Percentiles rank a stretch among this genome's conserved stretches.
Conservation (phyloP, 345 rosid species). For the Acer negundo region DNA sequence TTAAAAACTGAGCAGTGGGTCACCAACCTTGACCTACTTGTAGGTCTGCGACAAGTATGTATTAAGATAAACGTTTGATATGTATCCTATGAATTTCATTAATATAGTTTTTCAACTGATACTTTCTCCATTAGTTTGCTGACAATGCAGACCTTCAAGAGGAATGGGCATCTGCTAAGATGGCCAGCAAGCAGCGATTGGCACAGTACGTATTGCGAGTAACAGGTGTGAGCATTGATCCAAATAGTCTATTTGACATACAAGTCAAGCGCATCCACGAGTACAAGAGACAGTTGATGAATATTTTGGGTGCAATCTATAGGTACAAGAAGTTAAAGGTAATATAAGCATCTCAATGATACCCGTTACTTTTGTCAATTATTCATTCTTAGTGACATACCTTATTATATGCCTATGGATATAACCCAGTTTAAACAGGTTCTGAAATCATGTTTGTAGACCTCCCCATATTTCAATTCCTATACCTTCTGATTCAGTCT, state of each 20-base stretch:
- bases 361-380: neutral
- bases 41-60: constrained; percentile 79
- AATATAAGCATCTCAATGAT: constrained; percentile 14
- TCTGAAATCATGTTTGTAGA: neutral
- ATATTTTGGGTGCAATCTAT: constrained; percentile 84
- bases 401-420: neutral
- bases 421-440: neutral
- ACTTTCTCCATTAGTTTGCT: constrained; percentile 64
- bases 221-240: constrained; percentile 79
- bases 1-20: constrained; percentile 90
- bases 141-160: constrained; percentile 72
- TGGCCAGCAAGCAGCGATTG: constrained; percentile 83
- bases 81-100: neutral
- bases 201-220: constrained; percentile 68
- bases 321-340: constrained; percentile 95
- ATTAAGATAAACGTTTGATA: constrained; percentile 12
- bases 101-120: constrained; percentile 20
- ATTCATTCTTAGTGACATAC: neutral
- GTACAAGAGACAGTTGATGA: constrained; percentile 92
- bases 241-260: constrained; percentile 87
- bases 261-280: constrained; percentile 99
- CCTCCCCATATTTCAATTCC: neutral
- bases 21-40: constrained; percentile 80
- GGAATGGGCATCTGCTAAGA: constrained; percentile 93
- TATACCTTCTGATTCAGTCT: neutral